A percentile compares a stretch with the other conserved stretches of the same genome.
These are phyloP conservation scores for Selaginella tamariscina DNA, from an alignment of 75 land plant species.

Conservation along the genomic window DNA sequence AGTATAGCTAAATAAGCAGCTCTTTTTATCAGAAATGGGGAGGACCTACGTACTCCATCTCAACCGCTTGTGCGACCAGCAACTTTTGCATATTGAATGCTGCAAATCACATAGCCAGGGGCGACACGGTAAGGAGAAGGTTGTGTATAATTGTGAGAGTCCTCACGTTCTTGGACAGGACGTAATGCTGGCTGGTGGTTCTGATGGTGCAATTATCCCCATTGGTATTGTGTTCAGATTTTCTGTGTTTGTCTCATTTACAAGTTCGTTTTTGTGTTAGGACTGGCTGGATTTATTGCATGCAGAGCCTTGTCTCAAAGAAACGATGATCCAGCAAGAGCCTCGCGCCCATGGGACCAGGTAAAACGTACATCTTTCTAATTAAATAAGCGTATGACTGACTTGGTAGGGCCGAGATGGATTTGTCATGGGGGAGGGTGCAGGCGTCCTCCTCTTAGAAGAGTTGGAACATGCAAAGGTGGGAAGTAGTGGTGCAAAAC, in stretches of 20 bases:
- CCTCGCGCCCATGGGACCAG: conserved; percentile 91
- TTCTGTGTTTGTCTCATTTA: neutral
- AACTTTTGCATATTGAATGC: conserved; percentile 38
- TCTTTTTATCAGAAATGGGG: conserved; percentile 30
- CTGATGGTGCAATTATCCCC: conserved; percentile 39
- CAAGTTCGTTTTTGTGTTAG: conserved; percentile 20
- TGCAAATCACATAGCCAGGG: conserved; percentile 34
- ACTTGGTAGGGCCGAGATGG: conserved; percentile 75
- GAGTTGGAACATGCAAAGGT: conserved; percentile 90
- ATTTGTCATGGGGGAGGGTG: conserved; percentile 84
- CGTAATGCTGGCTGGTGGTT: conserved; percentile 41
- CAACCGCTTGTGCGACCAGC: conserved; percentile 47
- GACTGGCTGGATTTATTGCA: conserved; percentile 88
- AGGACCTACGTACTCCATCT: conserved; percentile 40
- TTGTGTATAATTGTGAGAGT: neutral
- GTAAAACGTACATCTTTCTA: conserved; percentile 22
- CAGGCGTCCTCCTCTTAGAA: conserved; percentile 63
- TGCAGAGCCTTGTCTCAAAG: conserved; percentile 85
- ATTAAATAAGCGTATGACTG: neutral
- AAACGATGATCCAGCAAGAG: conserved; percentile 60
- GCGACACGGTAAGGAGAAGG: conserved; percentile 33
- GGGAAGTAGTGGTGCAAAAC: neutral
- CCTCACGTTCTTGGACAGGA: conserved; percentile 27
- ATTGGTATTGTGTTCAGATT: conserved; percentile 19
- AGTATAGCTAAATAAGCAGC: neutral